phyloP scores from a whole-genome alignment of 1,139 yeast species.

The Kodamaea fungicola region DNA sequence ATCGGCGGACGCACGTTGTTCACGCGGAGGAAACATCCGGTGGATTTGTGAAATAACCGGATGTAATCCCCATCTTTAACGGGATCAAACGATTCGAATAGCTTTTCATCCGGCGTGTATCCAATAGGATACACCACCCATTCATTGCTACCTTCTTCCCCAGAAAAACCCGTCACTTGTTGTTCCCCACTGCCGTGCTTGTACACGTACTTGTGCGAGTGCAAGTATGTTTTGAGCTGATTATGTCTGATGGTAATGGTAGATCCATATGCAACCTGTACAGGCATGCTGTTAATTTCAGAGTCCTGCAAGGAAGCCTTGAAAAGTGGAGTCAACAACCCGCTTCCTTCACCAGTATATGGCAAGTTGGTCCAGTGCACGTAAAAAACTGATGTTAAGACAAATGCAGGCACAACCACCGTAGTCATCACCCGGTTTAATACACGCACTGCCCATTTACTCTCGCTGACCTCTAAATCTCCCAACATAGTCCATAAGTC shows the following conservation, averaged over 20 bases:
- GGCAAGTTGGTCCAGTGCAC: constrained; percentile 50
- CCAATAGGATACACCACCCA: constrained; percentile 60
- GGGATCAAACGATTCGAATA: constrained; percentile 28
- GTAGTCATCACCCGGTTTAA: constrained; percentile 30
- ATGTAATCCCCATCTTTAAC: constrained; percentile 51
- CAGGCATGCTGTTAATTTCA: constrained; percentile 33
- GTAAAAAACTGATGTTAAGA: constrained; percentile 48
- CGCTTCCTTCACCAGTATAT: constrained; percentile 48
- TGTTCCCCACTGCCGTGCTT: constrained; percentile 58
- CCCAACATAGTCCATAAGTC: constrained; percentile 59
- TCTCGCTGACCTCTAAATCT: constrained; percentile 44
- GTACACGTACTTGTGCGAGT: constrained; percentile 58
- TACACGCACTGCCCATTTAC: constrained; percentile 29
- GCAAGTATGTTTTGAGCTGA: constrained; percentile 62
- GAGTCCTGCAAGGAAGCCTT: constrained; percentile 48
- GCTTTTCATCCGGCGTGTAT: constrained; percentile 27
- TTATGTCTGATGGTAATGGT: constrained; percentile 63
- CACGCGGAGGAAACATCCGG: constrained; percentile 60
- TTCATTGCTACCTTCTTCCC: constrained; percentile 53
- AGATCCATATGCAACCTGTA: constrained; percentile 61
- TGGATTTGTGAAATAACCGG: constrained; percentile 58
- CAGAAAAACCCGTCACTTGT: constrained; percentile 62
- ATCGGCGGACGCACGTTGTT: constrained; percentile 67
- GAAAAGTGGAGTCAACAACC: constrained; percentile 54
- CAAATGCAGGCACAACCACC: constrained; percentile 44